A percentile compares a stretch with the other conserved stretches of the same genome.
phyloP scores from a whole-genome alignment of 164 flowering plant species.

The Berberis vulgaris region DNA sequence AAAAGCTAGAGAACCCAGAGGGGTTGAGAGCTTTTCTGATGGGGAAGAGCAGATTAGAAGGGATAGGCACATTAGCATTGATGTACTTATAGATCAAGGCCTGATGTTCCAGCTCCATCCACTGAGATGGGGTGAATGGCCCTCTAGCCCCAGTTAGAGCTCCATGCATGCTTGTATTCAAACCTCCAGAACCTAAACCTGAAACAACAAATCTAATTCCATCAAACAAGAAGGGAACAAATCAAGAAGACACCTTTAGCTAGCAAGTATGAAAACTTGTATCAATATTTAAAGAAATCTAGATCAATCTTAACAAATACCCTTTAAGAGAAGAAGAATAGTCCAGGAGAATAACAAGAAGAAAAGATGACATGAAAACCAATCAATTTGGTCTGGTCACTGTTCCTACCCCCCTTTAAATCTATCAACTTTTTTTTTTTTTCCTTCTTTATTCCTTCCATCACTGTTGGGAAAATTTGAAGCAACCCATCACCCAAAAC shows the following conservation, averaged over 20 bases:
- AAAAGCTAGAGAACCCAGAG: constrained; percentile 40
- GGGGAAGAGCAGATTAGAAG: constrained; percentile 66
- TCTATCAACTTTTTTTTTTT: no score
- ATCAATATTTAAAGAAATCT: no score
- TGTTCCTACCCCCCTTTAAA: no score
- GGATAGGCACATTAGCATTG: constrained; percentile 63
- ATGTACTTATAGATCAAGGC: constrained; percentile 87
- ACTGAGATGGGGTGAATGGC: constrained; percentile 78
- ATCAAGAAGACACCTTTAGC: not conserved
- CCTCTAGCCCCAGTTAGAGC: constrained; percentile 48
- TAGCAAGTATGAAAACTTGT: not conserved
- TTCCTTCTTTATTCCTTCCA: no score
- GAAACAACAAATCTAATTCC: not conserved
- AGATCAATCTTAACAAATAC: no score
- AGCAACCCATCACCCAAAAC: not conserved
- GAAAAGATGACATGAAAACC: constrained; percentile 1
- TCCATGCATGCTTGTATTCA: constrained; percentile 40
- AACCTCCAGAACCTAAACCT: constrained; percentile 45
- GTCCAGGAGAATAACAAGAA: not conserved
- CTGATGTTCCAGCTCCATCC: constrained; percentile 90
- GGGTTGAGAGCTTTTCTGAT: constrained; percentile 56
- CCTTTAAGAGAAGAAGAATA: not conserved
- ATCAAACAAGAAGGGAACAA: not conserved
- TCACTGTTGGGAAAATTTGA: not conserved
- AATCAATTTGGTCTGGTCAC: no score